These are phyloP conservation scores for Millerozyma acaciae DNA, from an alignment of 805 yeast species.

Conservation along the genomic window DNA sequence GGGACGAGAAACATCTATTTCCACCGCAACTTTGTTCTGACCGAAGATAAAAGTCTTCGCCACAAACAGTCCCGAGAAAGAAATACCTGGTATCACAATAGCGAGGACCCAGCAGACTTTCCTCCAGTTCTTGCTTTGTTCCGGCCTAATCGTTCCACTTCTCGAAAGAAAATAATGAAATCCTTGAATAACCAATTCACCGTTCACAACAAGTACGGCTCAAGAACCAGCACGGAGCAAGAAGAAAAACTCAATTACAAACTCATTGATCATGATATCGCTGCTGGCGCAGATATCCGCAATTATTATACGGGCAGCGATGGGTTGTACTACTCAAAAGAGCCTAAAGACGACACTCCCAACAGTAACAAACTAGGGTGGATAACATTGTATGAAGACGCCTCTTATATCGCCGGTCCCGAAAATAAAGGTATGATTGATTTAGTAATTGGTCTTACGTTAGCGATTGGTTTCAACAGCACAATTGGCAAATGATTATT, in stretches of 20 bases:
- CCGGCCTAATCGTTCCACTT: conserved; percentile 37
- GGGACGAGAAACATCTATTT: conserved; percentile 36
- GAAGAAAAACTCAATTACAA: conserved; percentile 8
- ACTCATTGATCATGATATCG: conserved; percentile 19
- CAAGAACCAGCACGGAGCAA: neutral
- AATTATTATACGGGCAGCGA: conserved; percentile 48
- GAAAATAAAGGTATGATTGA: conserved; percentile 49
- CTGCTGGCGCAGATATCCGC: conserved; percentile 20
- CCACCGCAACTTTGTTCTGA: conserved; percentile 29
- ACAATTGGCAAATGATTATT: neutral
- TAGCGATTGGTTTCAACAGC: conserved; percentile 43
- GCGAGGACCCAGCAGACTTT: conserved; percentile 20
- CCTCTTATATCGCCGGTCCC: conserved; percentile 15
- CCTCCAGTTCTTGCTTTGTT: conserved; percentile 35
- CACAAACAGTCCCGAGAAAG: conserved; percentile 7
- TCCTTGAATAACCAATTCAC: conserved; percentile 22
- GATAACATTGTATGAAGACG: conserved; percentile 57
- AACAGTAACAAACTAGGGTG: conserved; percentile 60
- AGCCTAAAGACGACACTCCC: conserved; percentile 59
- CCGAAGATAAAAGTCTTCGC: conserved; percentile 8
- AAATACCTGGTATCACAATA: conserved; percentile 2
- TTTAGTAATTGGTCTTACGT: conserved; percentile 47
- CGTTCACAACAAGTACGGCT: conserved; percentile 1
- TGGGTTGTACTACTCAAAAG: conserved; percentile 40
- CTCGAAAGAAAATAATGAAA: conserved; percentile 35